phyloP scores from a whole-genome alignment of 176 grass and related monocot species.

The Thinopyrum elongatum region DNA sequence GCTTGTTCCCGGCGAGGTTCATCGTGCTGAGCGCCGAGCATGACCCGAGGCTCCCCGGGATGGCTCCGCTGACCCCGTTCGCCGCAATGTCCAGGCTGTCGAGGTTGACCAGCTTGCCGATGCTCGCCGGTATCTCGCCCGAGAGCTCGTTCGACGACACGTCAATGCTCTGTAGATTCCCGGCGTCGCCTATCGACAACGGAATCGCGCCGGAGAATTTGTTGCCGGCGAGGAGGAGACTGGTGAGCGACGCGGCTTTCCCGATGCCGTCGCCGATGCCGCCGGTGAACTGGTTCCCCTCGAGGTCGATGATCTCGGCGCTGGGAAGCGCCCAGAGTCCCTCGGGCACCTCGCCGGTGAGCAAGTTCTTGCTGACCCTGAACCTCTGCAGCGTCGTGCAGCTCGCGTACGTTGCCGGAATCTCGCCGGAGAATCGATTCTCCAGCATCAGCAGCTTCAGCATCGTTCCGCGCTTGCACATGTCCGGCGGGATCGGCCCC shows the following conservation, averaged over 20 bases:
- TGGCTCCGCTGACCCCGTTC: slow-evolving; percentile 48
- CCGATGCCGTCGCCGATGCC: slow-evolving; percentile 42
- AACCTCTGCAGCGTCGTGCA: slow-evolving; percentile 59
- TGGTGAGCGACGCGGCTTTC: slow-evolving; percentile 36
- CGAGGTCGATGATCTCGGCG: slow-evolving; percentile 57
- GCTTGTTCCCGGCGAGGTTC: slow-evolving; percentile 53
- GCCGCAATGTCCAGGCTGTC: slow-evolving; percentile 30
- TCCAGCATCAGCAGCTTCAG: slow-evolving; percentile 72
- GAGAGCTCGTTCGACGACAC: slow-evolving; percentile 55
- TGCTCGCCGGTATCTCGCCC: slow-evolving; percentile 57
- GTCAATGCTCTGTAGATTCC: slow-evolving; percentile 38
- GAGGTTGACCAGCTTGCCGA: slow-evolving; percentile 44
- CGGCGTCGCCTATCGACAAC: slow-evolving; percentile 42
- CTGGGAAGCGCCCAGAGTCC: slow-evolving; percentile 70
- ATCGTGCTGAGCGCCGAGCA: slow-evolving; percentile 55
- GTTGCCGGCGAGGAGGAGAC: slow-evolving; percentile 40
- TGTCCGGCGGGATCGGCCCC: slow-evolving; percentile 74
- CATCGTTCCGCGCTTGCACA: slow-evolving; percentile 78
- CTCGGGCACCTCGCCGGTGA: slow-evolving; percentile 64
- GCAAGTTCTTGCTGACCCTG: slow-evolving; percentile 67
- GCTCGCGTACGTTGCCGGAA: slow-evolving; percentile 59
- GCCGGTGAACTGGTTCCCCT: slow-evolving; percentile 60
- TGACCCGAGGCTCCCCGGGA: slow-evolving; percentile 60
- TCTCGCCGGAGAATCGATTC: slow-evolving; percentile 69
- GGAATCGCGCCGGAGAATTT: slow-evolving; percentile 64